These are phyloP conservation scores for Ophiostoma triangulosporum DNA, from an alignment of 2,329 filamentous ascomycete genomes.

Conservation along the genomic window DNA sequence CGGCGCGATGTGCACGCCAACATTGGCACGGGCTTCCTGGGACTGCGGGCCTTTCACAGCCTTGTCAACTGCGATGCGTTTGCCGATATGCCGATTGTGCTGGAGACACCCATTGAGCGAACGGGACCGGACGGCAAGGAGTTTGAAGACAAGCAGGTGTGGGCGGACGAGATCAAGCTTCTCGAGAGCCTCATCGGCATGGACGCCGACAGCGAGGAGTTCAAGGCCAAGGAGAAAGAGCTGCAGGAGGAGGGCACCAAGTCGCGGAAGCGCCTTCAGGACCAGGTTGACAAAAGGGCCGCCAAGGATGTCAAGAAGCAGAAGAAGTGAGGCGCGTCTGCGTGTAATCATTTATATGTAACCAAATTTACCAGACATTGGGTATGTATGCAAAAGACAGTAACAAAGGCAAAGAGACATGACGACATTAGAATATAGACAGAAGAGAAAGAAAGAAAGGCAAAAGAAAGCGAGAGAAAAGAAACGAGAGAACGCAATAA, in stretches of 20 bases:
- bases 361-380: slow-evolving; percentile 2
- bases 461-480: no score
- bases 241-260: slow-evolving; percentile 53
- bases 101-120: slow-evolving; percentile 87
- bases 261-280: slow-evolving; percentile 63
- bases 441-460: slow-evolving; percentile 3
- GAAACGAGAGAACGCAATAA: no score
- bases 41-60: slow-evolving; percentile 78
- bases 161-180: slow-evolving; percentile 90
- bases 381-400: slow-evolving; percentile 7
- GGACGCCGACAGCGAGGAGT: slow-evolving; percentile 63
- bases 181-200: slow-evolving; percentile 79
- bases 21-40: slow-evolving; percentile 89
- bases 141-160: slow-evolving; percentile 67
- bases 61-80: slow-evolving; percentile 74
- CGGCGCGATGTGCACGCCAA: slow-evolving; percentile 87
- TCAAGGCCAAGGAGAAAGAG: slow-evolving; percentile 48
- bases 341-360: not conserved
- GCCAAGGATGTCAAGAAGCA: slow-evolving; percentile 39
- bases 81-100: slow-evolving; percentile 70
- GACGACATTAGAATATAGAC: not conserved
- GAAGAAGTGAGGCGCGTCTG: slow-evolving; percentile 16
- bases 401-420: no score
- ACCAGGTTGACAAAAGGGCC: slow-evolving; percentile 63
- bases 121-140: slow-evolving; percentile 51